Base-by-base conservation (phyloP, 2,329 filamentous ascomycete species). In the Colletotrichum agaves region DNA sequence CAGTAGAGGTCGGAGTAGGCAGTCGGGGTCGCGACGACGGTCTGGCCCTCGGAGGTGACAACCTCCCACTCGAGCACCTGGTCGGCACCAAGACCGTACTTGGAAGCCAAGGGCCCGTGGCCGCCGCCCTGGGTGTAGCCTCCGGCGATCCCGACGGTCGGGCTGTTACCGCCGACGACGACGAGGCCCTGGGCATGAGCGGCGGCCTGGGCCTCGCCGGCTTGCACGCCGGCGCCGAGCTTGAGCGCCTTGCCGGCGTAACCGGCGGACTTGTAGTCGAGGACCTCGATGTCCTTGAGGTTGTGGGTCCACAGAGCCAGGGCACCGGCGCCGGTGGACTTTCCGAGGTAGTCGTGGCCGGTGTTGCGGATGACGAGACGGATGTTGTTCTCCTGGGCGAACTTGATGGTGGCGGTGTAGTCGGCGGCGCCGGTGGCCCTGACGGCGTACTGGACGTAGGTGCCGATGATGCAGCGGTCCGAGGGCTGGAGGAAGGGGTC, bases 51-150 rank as follows among this genome's bases (percentile, higher is more conserved):
- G 0, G 79, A 80, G 4, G 80, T 82, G 3, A 89, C 78, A 3
- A 87, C 82, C 63, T 85, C 79, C 71, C 77, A 84, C 61, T 82
- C 77, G 0, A 89, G 75, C 0, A 83, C 80, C 50, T 88, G 81
- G 71, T 89, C 87, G 1, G 85, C 85, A 3, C 72, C 83, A 6
- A 89, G 75, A 2, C 87, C 87, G 53, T 83, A 83, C 7, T 71
- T 74, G 2, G 81, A 82, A 5, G 73, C 75, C 1, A 88, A 75
- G 0, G 80, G 74, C 0, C 79, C 81, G 71, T 88, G 85, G 0
- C 87, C 87, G n/a, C 85, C 87, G 1, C 85, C 86, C 73, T 85
- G 82, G 0, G 77, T 81, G 69, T 84, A 89, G 1, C 87, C 87
- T 11, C 87, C 87, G 0, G 83, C 82, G 6, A 85, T 67, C 3